A percentile compares a stretch with the other conserved stretches of the same genome.
phyloP scores from a whole-genome alignment of 768 basidiomycete genomes.

The Daedaleopsis nitida region DNA sequence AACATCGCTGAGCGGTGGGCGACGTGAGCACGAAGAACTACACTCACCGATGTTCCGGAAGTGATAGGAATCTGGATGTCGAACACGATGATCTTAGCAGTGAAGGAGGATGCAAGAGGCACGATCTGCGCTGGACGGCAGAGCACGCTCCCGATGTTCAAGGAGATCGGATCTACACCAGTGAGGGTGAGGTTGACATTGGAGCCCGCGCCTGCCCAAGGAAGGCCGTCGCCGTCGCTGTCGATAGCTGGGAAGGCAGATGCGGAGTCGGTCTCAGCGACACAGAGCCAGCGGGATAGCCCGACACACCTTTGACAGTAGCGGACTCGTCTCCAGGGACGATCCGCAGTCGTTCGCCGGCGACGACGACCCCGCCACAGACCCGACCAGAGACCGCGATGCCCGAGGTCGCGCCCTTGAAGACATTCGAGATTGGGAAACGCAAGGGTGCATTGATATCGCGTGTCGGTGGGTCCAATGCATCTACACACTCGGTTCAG shows the following conservation, averaged over 20 bases:
- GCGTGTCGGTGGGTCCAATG: slow-evolving; percentile 76
- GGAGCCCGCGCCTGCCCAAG: slow-evolving; percentile 90
- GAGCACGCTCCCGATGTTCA: slow-evolving; percentile 87
- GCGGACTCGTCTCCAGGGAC: slow-evolving; percentile 92
- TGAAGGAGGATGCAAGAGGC: slow-evolving; percentile 76
- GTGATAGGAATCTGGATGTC: slow-evolving; percentile 91
- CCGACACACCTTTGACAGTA: slow-evolving; percentile 62
- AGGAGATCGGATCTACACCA: slow-evolving; percentile 80
- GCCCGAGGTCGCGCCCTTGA: slow-evolving; percentile 82
- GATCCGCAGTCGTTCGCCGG: slow-evolving; percentile 84
- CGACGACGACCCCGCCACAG: slow-evolving; percentile 87
- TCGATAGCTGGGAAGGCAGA: slow-evolving; percentile 66
- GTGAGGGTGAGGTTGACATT: slow-evolving; percentile 87
- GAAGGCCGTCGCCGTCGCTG: slow-evolving; percentile 70
- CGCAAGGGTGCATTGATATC: slow-evolving; percentile 79
- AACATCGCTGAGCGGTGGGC: too few species aligned
- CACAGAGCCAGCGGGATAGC: not conserved
- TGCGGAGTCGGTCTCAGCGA: not conserved
- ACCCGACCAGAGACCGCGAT: slow-evolving; percentile 82
- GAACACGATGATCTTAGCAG: slow-evolving; percentile 89
- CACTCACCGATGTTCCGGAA: slow-evolving; percentile 73
- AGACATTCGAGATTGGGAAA: slow-evolving; percentile 93
- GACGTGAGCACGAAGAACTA: not conserved
- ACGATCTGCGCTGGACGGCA: slow-evolving; percentile 75
- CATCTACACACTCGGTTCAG: slow-evolving; percentile 49